phyloP scores from a whole-genome alignment of 768 basidiomycete species.

The Xanthoconium purpureum region DNA sequence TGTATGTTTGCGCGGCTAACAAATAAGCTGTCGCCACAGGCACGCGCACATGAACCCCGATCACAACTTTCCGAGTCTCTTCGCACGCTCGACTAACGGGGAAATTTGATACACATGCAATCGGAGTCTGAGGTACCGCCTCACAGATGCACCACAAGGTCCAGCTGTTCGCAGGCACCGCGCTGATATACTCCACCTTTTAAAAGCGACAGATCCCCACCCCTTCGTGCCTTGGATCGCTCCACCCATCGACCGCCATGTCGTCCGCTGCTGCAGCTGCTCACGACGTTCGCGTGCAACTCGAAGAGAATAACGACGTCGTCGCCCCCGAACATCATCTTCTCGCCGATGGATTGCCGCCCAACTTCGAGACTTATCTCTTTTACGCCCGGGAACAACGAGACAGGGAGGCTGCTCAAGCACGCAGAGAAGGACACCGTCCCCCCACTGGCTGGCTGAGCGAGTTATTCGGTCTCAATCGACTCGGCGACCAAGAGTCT shows the following conservation, averaged over 20 bases:
- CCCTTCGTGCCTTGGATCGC: not conserved
- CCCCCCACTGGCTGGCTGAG: constrained; percentile 15
- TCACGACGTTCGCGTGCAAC: constrained; percentile 16
- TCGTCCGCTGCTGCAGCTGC: constrained; percentile 16
- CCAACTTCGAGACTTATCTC: constrained; percentile 33
- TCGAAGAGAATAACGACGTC: constrained; percentile 1
- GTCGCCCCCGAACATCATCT: constrained; percentile 14
- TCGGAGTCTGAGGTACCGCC: not conserved
- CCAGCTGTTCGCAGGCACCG: not conserved
- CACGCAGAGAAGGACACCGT: constrained; percentile 11
- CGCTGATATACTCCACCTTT: not conserved
- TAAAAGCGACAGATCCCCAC: not conserved
- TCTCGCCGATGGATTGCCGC: constrained; percentile 22
- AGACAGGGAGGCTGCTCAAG: constrained; percentile 25
- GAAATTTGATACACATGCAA: not conserved
- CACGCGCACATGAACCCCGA: not conserved
- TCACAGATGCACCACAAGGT: not conserved
- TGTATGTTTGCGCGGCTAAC: too few species aligned
- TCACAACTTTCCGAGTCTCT: not conserved
- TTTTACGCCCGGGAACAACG: constrained; percentile 31
- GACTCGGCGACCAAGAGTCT: constrained; percentile 27
- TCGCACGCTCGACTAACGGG: not conserved
- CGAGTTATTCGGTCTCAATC: constrained; percentile 21
- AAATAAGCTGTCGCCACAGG: not conserved
- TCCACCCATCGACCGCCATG: constrained; percentile 11